These are phyloP conservation scores for Neoascochyta sp. DNA, from an alignment of 2,329 filamentous ascomycete species.

Conservation along the genomic window DNA sequence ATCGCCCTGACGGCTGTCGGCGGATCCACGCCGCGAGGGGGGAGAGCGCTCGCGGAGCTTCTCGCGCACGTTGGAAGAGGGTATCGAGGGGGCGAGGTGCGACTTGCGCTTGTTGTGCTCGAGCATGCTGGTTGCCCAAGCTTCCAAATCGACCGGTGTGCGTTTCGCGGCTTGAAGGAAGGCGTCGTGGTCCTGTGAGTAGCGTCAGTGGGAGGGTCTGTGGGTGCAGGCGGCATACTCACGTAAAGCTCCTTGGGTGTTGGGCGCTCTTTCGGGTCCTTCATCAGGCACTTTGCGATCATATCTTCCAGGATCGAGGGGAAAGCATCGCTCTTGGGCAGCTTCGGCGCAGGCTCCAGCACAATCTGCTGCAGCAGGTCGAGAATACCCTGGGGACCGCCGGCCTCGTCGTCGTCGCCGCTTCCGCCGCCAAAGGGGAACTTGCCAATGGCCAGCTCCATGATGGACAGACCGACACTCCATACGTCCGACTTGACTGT, in stretches of 20 bases:
- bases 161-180: conserved; percentile 96
- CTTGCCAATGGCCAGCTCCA: conserved; percentile 96
- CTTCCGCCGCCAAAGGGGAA: conserved; percentile 94
- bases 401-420: conserved; percentile 64
- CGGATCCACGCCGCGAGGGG: conserved; percentile 22
- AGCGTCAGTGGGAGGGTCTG: conserved; percentile 10
- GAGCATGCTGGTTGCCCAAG: conserved; percentile 93
- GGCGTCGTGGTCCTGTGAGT: conserved; percentile 75
- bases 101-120: conserved; percentile 94
- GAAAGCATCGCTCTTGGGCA: conserved; percentile 97
- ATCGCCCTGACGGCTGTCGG: conserved; percentile 21
- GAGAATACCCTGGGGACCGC: conserved; percentile 84
- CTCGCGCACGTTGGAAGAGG: conserved; percentile 54
- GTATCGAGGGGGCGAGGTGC: conserved; percentile 77
- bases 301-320: conserved; percentile 92
- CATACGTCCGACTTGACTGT: conserved; percentile 98
- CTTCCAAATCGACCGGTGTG: conserved; percentile 87
- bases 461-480: conserved; percentile 92
- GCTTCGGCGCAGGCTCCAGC: conserved; percentile 85
- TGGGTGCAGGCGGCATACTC: conserved; percentile 40
- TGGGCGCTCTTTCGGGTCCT: conserved; percentile 81
- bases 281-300: conserved; percentile 92
- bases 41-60: conserved; percentile 37
- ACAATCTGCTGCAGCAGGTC: conserved; percentile 97
- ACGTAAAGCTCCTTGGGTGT: conserved; percentile 93